Conservation (phyloP, 306 rosid genomes). For the Quercus mongolica region DNA sequence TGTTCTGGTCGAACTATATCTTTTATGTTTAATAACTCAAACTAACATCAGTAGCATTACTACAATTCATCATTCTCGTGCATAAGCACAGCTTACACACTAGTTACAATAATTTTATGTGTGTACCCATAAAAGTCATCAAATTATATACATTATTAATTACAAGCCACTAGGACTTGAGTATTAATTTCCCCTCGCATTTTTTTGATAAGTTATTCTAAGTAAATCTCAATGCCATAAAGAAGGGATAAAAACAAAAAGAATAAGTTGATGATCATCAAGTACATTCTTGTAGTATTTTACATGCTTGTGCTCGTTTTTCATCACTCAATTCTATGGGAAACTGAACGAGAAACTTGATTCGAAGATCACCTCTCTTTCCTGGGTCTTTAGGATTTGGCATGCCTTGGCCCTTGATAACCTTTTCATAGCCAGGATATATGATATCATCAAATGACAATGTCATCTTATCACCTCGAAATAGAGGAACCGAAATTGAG, state of each 20-base stretch:
- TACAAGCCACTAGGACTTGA: too few species aligned
- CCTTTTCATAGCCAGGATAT: conserved; percentile 66
- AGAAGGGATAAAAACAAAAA: not conserved
- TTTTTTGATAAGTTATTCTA: conserved; percentile 3
- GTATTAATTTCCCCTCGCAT: too few species aligned
- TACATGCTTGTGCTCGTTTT: conserved; percentile 56
- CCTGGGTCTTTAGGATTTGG: conserved; percentile 47
- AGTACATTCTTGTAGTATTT: conserved; percentile 53
- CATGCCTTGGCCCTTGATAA: conserved; percentile 80
- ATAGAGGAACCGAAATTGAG: conserved; percentile 62
- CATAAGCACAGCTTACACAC: too few species aligned
- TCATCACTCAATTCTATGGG: conserved; percentile 51
- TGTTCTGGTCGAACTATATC: too few species aligned
- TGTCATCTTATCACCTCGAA: conserved; percentile 69
- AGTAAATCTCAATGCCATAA: not conserved
- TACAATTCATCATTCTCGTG: too few species aligned
- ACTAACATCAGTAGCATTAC: too few species aligned
- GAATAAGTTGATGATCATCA: conserved; percentile 11
- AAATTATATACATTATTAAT: too few species aligned
- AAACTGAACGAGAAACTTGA: conserved; percentile 61
- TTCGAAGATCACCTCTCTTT: conserved; percentile 65
- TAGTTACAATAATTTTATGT: too few species aligned
- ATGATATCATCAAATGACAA: conserved; percentile 57
- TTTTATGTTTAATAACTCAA: too few species aligned
- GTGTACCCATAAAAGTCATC: too few species aligned